Conservation (phyloP, 495 filamentous ascomycete species). For the Lasiosphaeriaceae sp. region DNA sequence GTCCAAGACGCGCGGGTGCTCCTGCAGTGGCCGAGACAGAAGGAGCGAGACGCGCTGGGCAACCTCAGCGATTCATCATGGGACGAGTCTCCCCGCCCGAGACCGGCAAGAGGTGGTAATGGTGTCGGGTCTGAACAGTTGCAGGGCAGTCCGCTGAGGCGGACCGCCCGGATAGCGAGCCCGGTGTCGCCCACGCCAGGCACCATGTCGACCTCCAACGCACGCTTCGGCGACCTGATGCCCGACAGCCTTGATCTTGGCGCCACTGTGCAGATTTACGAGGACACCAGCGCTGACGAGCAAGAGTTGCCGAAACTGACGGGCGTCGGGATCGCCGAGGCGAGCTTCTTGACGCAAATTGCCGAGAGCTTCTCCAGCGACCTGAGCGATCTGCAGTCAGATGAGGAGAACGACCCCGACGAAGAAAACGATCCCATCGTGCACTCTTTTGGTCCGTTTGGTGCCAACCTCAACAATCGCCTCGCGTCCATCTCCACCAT, state of each 20-base stretch:
- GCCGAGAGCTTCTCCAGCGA: conserved; percentile 53
- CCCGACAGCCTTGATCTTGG: conserved; percentile 23
- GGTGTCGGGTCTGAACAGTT: conserved; percentile 30
- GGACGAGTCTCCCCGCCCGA: conserved; percentile 54
- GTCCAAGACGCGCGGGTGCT: conserved; percentile 89
- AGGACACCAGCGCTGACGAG: conserved; percentile 51
- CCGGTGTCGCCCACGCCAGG: conserved; percentile 74
- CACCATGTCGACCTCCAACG: conserved; percentile 24
- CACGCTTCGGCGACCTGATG: conserved; percentile 28
- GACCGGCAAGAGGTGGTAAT: conserved; percentile 25
- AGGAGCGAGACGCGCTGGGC: conserved; percentile 57
- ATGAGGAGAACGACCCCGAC: conserved; percentile 70
- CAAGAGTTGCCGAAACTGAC: conserved; percentile 30
- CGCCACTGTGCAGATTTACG: conserved; percentile 51
- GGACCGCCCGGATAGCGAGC: conserved; percentile 58
- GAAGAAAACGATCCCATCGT: conserved; percentile 92
- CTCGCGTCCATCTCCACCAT: conserved; percentile 68
- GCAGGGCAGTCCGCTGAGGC: conserved; percentile 64
- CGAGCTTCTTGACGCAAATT: conserved; percentile 34
- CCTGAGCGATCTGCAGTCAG: conserved; percentile 55
- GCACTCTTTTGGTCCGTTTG: conserved; percentile 84
- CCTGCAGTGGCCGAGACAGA: conserved; percentile 74
- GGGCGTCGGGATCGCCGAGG: conserved; percentile 10
- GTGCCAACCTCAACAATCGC: conserved; percentile 73
- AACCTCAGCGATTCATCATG: conserved; percentile 63